phyloP scores from a whole-genome alignment of 1,139 yeast genomes.

The Ogataea hybrid region DNA sequence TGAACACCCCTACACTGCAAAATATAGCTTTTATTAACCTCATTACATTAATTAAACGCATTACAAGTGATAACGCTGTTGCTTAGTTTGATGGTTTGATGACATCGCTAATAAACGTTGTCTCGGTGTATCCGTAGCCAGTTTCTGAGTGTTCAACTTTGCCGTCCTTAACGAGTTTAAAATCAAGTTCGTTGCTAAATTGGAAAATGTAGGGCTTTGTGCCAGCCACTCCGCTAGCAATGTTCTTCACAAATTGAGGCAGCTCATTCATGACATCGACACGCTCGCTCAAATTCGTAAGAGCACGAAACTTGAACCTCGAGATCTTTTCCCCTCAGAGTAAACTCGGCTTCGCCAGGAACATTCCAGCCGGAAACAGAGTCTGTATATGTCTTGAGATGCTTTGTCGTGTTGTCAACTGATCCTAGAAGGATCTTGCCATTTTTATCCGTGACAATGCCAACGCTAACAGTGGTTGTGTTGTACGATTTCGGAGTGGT shows the following conservation, averaged over 20 bases:
- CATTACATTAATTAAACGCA: constrained; percentile 8
- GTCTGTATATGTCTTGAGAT: constrained; percentile 58
- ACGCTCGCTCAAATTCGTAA: constrained; percentile 70
- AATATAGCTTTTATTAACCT: constrained; percentile 1
- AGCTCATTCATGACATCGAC: constrained; percentile 98
- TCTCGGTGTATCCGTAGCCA: constrained; percentile 78
- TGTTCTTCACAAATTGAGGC: constrained; percentile 89
- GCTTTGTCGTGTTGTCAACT: constrained; percentile 62
- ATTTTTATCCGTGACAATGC: constrained; percentile 60
- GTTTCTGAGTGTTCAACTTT: constrained; percentile 43
- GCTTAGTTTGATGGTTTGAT: constrained; percentile 13
- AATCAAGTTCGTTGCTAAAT: constrained; percentile 57
- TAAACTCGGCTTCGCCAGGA: constrained; percentile 66
- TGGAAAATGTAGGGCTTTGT: constrained; percentile 95
- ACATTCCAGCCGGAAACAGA: constrained; percentile 92
- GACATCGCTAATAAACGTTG: constrained; percentile 62
- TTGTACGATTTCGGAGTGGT: constrained; percentile 92
- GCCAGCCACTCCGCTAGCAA: constrained; percentile 93
- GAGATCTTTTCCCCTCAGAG: constrained; percentile 48
- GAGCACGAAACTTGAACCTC: constrained; percentile 48
- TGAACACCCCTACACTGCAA: background rate
- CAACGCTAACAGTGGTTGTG: constrained; percentile 75
- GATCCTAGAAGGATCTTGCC: constrained; percentile 66
- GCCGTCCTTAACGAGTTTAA: constrained; percentile 35
- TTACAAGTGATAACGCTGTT: background rate